Evolutionary conservation across 2,329 filamentous ascomycete genomes (phyloP).

Genomic region (Emericellopsis cladophorae): DNA sequence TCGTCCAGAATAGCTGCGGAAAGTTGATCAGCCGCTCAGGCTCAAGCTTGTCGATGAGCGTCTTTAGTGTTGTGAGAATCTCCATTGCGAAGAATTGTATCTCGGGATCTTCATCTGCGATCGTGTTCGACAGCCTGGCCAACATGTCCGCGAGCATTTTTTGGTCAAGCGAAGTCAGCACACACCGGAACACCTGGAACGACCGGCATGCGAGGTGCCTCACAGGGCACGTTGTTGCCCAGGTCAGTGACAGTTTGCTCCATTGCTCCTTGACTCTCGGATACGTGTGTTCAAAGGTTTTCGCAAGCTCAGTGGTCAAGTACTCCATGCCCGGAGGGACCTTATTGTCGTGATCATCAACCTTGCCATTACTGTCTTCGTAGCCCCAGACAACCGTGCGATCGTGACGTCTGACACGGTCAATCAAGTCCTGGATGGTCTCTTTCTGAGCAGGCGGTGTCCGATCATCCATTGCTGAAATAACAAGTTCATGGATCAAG

Average conservation of each 20-base stretch:
- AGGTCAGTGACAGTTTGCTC: constrained; percentile 80
- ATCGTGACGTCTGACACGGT: constrained; percentile 75
- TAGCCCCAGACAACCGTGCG: constrained; percentile 84
- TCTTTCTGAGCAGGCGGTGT: constrained; percentile 49
- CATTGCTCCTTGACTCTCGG: constrained; percentile 83
- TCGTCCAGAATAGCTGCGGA: constrained; percentile 95
- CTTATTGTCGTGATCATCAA: constrained; percentile 59
- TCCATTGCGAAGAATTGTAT: constrained; percentile 98
- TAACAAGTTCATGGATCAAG: constrained; percentile 89
- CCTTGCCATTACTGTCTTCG: constrained; percentile 78
- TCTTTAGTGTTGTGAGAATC: constrained; percentile 86
- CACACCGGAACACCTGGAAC: constrained; percentile 93
- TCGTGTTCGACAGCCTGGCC: constrained; percentile 86
- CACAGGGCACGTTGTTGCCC: constrained; percentile 95
- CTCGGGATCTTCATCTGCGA: constrained; percentile 86
- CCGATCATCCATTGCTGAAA: constrained; percentile 62
- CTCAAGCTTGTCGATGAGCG: constrained; percentile 76
- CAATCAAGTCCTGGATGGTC: constrained; percentile 77
- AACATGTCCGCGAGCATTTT: constrained; percentile 96
- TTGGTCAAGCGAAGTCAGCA: constrained; percentile 80
- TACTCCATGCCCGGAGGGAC: constrained; percentile 82
- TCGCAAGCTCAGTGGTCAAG: constrained; percentile 69
- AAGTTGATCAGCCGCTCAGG: constrained; percentile 73
- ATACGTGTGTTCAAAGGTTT: constrained; percentile 74
- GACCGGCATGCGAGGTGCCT: constrained; percentile 90